Base-by-base conservation (phyloP, 2,329 filamentous ascomycete genomes). In the Shiraia sp. region DNA sequence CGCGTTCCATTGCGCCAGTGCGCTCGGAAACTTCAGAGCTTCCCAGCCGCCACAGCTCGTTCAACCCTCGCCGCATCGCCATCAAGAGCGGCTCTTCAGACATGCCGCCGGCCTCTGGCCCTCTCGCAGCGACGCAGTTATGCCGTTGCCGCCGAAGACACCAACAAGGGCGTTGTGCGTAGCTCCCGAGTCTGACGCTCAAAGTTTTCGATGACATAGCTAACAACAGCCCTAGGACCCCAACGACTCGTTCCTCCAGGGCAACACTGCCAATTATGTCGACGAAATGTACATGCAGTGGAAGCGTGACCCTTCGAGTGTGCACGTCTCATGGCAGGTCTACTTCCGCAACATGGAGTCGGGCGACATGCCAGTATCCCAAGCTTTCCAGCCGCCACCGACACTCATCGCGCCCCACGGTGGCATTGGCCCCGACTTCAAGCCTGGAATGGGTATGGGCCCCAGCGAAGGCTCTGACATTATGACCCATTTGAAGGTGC, bases 271-370 rank as follows among this genome's bases (percentile, higher is more conserved):
- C 74, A 96, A 95, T 78, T 99, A 99, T 77, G 90, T 99, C 70
- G 93, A 99, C 73, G 93, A 96, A 79, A 99, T 99, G 93, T 99
- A 99, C 75, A 79, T 96, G 77, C 85, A 91, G 70, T 99, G 93
- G 93, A 96, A 92, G 75, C 79, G 88, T 53, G 90, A 99, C 63
- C 91, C 93, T 37, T 81, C 84, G 63, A 96, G 89, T 68, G 93
- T 99, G 45, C 93, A 99, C 74, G 81, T 96, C 63, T 99, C 93
- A 71, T 99, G 93, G 93, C 92, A 96, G 77, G 86, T 95, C 69
- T 99, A 99, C 81, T 99, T 99, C 82, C 89, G 86, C 77, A 99
- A 99, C 77, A 96, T 99, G 88, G 93, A 99, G 79, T 88, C 84
- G 56, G 93, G 93, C 71, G 88, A 93, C 66, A 97, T 99, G 90